These are phyloP conservation scores for Stellera chamaejasme DNA, from an alignment of 345 rosid genomes.

Conservation along the genomic window DNA sequence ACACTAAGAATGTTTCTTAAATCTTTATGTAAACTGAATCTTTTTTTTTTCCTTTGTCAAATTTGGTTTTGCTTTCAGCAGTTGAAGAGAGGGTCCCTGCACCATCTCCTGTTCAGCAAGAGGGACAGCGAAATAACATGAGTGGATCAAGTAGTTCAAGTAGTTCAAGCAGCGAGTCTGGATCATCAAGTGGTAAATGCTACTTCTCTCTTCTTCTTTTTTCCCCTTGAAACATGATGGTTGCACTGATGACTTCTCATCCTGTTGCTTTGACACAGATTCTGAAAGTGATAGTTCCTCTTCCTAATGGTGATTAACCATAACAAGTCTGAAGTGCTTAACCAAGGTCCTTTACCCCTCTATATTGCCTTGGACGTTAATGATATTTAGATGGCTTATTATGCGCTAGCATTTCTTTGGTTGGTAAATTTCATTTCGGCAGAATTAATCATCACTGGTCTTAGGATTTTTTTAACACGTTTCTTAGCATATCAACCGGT, in stretches of 20 bases:
- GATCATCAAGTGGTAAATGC: conserved; percentile 43
- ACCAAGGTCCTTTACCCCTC: conserved; percentile 14
- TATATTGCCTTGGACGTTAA: too few species aligned
- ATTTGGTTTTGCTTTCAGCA: conserved; percentile 10
- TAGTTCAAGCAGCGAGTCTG: conserved; percentile 36
- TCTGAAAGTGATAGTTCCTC: conserved; percentile 33
- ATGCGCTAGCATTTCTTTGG: too few species aligned
- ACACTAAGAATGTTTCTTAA: too few species aligned
- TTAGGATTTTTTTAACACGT: too few species aligned
- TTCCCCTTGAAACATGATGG: neutral
- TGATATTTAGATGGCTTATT: too few species aligned
- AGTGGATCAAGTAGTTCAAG: conserved; percentile 39
- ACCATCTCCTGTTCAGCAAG: conserved; percentile 21
- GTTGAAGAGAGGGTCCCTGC: conserved; percentile 17
- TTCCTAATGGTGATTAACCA: conserved; percentile 20
- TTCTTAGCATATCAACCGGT: too few species aligned
- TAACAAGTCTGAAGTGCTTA: conserved; percentile 13
- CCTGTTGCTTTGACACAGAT: conserved; percentile 23
- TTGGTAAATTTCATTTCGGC: too few species aligned
- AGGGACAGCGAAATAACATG: conserved; percentile 21
- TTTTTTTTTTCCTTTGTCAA: neutral
- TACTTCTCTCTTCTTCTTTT: conserved; percentile 1
- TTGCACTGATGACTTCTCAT: neutral
- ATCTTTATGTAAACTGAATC: neutral
- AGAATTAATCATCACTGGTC: too few species aligned